Base-by-base conservation (phyloP, 805 yeast genomes). In the Ogataea philodendri region DNA sequence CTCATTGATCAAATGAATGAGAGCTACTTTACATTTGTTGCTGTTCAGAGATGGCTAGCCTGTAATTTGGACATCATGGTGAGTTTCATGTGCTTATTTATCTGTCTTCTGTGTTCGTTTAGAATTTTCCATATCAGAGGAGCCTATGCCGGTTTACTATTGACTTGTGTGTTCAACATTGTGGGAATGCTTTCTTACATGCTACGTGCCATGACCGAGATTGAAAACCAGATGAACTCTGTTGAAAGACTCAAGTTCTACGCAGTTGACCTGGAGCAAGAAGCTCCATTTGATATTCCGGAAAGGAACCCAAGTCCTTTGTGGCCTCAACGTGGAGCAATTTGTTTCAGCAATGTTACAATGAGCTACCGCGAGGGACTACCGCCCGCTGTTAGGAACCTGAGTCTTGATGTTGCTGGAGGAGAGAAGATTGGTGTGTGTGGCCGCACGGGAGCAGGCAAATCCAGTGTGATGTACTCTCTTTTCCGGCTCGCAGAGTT, bases 391-490 rank as follows among this genome's bases (percentile, higher is more conserved):
- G 63, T 79, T 52, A 72, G 72, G 35, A 47, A 69, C 40, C 47
- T 78, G 39, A 57, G 46, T 23, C 52, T 69, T 48, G 60, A 39
- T 5, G 65, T 83, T 21, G 55, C 65, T 6, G 70, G 80, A 0
- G 67, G 72, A n/a, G 84, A 84, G 55, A 82, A 80, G 52, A 68
- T 86, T 48, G 95, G 95, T 32, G 76, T 85, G 39, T 83, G 90
- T 66, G 95, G 95, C 24, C 72, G 95, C 56, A 85, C 95, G 0
- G 95, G 95, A 51, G 93, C 94, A 5, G 95, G 95, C 36, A 79
- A 78, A 58, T 65, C 80, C 3, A 71, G 83, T 6, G 72, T 79
- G 35, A 78, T 78, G 78, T 66, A 76, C 16, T 78, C 82, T 2
- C 59, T 79, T 31, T 79, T 69, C 53, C 62, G 84, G 46, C 55